Base-by-base conservation (phyloP, 1,139 yeast species). In the Nadsonia commutata region DNA sequence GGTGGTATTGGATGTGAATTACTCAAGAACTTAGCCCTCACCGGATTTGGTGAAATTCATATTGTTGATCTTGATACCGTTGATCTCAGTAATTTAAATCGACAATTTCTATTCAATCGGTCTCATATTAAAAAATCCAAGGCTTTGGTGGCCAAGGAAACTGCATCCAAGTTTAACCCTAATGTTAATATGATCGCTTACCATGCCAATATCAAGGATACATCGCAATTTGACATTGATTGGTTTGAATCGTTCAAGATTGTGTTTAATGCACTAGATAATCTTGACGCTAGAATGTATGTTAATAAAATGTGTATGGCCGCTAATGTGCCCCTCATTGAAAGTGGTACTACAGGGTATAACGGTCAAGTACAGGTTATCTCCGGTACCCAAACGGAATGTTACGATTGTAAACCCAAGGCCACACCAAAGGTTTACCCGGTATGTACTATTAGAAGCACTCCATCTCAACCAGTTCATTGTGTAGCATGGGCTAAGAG, bases 1-100 rank as follows among this genome's bases (percentile, higher is more conserved):
- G 99, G 99, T 22, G 99, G 99, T n/a, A 88, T 93, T 51, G 99
- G 99, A 3, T 93, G 97, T 60, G 99, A 93, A 60, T 66, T 93
- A 37, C 67, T 93, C 47, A 93, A 93, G 58, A 84, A 93, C 56
- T 67, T 93, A 43, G 78, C 86, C 6, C 64, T 88, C 50, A 71
- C 85, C 52, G 94, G 94, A 2, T 80, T 82, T 53, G 93, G 94
- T 3, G 94, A 84, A 54, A 80, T 93, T 45, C 95, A 88, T 56
- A 72, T 93, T 21, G 93, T 88, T 18, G 99, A 93, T 60, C 69
- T 93, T 46, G 99, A 93, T 59, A 90, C 97, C 3, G 84, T 93
- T 52, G 95, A 94, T 47, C 64, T 90, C 36, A 79, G 94, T 48
- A 93, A 93, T 60, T 70, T 93, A 59, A 93, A 93, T 59, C 72